These are phyloP conservation scores for Lignosus rhinocerotis DNA, from an alignment of 1,284 basidiomycete species.

Conservation along the genomic window DNA sequence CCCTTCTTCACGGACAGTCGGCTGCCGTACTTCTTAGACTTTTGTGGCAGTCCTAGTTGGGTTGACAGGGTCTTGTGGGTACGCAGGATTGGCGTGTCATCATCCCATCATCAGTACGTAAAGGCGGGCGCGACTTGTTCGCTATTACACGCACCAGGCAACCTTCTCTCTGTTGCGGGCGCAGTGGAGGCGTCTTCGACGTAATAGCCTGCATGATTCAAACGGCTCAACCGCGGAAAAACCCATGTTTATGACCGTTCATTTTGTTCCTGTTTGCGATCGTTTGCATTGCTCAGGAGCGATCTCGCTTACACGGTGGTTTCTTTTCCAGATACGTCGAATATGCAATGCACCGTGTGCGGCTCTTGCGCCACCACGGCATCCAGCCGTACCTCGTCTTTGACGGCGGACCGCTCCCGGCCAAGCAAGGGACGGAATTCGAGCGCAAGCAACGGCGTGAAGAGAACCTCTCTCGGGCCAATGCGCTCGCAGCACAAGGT, in stretches of 20 bases:
- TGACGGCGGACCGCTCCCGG: constrained; percentile 93
- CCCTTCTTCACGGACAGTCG: constrained; percentile 4
- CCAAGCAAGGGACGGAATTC: constrained; percentile 89
- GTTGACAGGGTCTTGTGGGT: constrained; percentile 15
- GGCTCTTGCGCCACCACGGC: constrained; percentile 82
- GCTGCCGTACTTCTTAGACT: constrained; percentile 23
- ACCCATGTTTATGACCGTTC: background rate
- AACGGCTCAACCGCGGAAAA: constrained; percentile 19
- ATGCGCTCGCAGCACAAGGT: constrained; percentile 75
- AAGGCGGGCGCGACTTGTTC: constrained; percentile 8
- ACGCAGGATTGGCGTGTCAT: constrained; percentile 18
- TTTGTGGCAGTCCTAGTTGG: constrained; percentile 13
- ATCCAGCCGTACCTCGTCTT: constrained; percentile 94
- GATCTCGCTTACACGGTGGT: constrained; percentile 5
- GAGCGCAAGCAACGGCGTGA: constrained; percentile 75
- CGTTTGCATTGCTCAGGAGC: constrained; percentile 6
- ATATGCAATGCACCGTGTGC: constrained; percentile 92
- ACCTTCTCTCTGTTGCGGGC: constrained; percentile 14
- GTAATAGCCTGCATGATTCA: constrained; percentile 8
- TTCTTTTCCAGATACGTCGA: constrained; percentile 78
- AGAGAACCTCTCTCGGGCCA: constrained; percentile 70
- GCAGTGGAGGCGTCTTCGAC: constrained; percentile 11
- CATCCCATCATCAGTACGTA: constrained; percentile 22
- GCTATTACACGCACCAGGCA: constrained; percentile 2
- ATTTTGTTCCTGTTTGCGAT: constrained; percentile 4